These are phyloP conservation scores for Lactarius indigo DNA, from an alignment of 768 basidiomycete species.

Conservation along the genomic window DNA sequence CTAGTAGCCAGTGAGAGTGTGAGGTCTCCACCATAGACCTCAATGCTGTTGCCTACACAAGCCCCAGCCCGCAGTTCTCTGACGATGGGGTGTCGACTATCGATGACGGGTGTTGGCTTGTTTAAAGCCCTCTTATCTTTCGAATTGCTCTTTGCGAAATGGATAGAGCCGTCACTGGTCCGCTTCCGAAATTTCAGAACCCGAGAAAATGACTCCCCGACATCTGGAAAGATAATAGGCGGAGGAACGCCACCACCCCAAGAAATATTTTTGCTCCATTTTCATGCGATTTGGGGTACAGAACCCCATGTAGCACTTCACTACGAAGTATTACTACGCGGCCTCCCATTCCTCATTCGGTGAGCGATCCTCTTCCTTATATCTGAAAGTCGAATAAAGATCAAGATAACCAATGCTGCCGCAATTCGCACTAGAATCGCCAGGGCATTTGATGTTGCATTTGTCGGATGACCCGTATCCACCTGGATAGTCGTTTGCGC, in stretches of 20 bases:
- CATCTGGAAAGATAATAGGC: background rate
- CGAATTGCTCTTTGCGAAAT: slow-evolving; percentile 32
- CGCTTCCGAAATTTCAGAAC: slow-evolving; percentile 51
- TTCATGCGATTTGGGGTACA: too few relatives aligned
- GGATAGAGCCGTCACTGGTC: slow-evolving; percentile 4
- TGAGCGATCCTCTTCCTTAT: too few relatives aligned
- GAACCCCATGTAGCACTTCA: too few relatives aligned
- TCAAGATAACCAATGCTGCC: slow-evolving; percentile 58
- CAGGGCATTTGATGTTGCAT: slow-evolving; percentile 61
- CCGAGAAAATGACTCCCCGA: background rate
- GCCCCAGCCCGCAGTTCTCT: too few relatives aligned
- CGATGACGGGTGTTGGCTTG: slow-evolving; percentile 29
- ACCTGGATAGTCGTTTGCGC: slow-evolving; percentile 45
- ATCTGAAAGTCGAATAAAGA: slow-evolving; percentile 28
- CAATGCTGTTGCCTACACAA: too few relatives aligned
- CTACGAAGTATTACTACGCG: too few relatives aligned
- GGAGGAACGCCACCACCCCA: too few relatives aligned
- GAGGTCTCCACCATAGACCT: too few relatives aligned
- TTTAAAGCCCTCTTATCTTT: slow-evolving; percentile 34
- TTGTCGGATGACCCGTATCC: slow-evolving; percentile 42
- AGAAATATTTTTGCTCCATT: too few relatives aligned
- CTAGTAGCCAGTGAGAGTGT: too few relatives aligned
- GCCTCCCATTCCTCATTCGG: too few relatives aligned
- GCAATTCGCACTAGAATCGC: slow-evolving; percentile 53
- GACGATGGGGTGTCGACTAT: slow-evolving; percentile 37